Percentiles rank a stretch among this genome's conserved stretches.
These are phyloP conservation scores for Colletotrichum salicis DNA, from an alignment of 2,329 filamentous ascomycete genomes.

Conservation along the genomic window DNA sequence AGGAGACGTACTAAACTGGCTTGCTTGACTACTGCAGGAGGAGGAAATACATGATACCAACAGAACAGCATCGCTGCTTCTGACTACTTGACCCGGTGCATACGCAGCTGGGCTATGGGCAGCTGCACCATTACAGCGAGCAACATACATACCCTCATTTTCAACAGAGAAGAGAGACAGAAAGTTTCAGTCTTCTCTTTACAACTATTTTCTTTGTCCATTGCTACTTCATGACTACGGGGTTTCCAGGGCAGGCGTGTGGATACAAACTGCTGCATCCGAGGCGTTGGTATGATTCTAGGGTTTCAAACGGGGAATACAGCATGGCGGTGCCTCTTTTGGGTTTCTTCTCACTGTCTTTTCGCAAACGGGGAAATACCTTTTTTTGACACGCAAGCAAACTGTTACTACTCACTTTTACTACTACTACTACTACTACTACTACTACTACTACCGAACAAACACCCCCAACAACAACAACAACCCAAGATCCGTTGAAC, in stretches of 20 bases:
- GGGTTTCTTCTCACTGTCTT: constrained; percentile 15
- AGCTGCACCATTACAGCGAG: constrained; percentile 19
- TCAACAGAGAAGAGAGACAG: neutral
- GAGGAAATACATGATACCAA: constrained; percentile 30
- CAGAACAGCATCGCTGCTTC: constrained; percentile 44
- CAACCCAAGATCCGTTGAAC: constrained; percentile 9
- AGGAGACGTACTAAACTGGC: constrained; percentile 62
- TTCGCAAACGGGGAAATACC: neutral
- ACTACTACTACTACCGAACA: neutral
- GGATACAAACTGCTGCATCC: constrained; percentile 23
- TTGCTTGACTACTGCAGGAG: neutral
- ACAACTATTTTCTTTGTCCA: constrained; percentile 24
- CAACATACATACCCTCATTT: constrained; percentile 25
- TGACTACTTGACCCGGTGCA: constrained; percentile 38
- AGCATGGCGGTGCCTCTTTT: constrained; percentile 30
- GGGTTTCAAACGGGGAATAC: constrained; percentile 18
- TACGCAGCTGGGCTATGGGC: neutral
- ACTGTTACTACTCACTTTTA: neutral
- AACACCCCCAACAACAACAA: neutral
- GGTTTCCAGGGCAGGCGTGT: constrained; percentile 18
- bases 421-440: neutral
- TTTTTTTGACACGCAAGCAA: constrained; percentile 12
- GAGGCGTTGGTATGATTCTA: constrained; percentile 33
- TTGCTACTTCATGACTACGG: constrained; percentile 27
- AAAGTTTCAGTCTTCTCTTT: constrained; percentile 10